Evolutionary conservation across 148 eudicot species (phyloP).

Genomic region (Limonium bicolor): DNA sequence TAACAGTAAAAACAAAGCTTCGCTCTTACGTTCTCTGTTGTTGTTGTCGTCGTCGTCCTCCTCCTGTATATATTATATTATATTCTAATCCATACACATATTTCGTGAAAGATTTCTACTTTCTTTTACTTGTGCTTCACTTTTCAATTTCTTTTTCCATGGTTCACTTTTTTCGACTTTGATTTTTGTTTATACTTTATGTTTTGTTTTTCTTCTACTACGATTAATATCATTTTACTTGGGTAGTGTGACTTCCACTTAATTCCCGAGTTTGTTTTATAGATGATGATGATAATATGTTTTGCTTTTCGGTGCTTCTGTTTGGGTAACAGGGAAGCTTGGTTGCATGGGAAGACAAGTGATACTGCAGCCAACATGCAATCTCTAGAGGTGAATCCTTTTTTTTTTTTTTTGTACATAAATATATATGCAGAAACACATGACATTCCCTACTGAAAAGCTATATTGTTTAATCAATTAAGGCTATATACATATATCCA

Average conservation of each 20-base stretch:
- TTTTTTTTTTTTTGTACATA: background rate
- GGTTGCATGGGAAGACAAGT: constrained; percentile 66
- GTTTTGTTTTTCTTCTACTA: too few relatives aligned
- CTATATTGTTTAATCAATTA: too few relatives aligned
- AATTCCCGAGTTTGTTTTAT: background rate
- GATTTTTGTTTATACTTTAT: too few relatives aligned
- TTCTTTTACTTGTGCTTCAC: background rate
- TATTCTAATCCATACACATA: constrained; percentile 3
- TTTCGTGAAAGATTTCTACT: constrained; percentile 7
- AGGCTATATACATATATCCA: too few relatives aligned
- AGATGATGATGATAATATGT: constrained; percentile 1
- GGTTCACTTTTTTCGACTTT: too few relatives aligned
- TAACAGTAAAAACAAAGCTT: too few relatives aligned
- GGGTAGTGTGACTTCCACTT: constrained; percentile 2
- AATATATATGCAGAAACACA: background rate
- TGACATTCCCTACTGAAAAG: constrained; percentile 4
- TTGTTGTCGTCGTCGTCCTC: too few relatives aligned
- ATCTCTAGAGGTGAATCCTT: constrained; percentile 44
- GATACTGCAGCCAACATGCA: constrained; percentile 34
- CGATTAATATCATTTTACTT: too few relatives aligned
- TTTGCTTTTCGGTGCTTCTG: too few relatives aligned
- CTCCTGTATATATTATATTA: too few relatives aligned
- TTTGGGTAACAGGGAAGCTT: constrained; percentile 69
- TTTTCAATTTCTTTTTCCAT: background rate
- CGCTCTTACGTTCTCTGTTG: too few relatives aligned